phyloP scores from a whole-genome alignment of 23 red algal species.

The Porphyridium purpureum region DNA sequence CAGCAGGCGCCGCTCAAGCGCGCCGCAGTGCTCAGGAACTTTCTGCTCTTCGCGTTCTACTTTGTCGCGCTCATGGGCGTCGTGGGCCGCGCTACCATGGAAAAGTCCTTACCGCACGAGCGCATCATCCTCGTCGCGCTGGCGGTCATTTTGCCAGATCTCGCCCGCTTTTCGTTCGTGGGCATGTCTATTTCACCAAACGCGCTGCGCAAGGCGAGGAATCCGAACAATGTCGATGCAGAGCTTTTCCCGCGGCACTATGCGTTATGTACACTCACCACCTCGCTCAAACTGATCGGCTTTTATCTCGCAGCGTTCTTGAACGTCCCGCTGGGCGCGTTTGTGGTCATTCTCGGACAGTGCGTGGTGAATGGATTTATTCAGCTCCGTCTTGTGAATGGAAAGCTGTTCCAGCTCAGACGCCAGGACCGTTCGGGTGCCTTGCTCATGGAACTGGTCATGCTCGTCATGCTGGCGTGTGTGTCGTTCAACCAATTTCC shows the following conservation, averaged over 20 bases:
- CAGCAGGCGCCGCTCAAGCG: too few relatives aligned
- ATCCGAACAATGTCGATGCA: neutral
- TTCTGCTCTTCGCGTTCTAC: too few relatives aligned
- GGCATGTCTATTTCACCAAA: neutral
- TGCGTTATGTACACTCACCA: too few relatives aligned
- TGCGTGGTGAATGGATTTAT: neutral
- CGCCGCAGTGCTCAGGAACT: too few relatives aligned
- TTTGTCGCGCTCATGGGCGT: too few relatives aligned
- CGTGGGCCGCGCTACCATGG: too few relatives aligned
- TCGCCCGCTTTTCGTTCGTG: neutral
- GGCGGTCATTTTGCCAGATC: slow-evolving; percentile 1
- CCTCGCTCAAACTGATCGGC: neutral
- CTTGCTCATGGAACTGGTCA: neutral
- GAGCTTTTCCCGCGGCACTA: too few relatives aligned
- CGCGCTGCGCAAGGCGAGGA: neutral
- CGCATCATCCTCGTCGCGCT: neutral
- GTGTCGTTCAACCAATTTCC: neutral
- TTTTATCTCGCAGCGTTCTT: neutral
- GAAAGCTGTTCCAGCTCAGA: neutral
- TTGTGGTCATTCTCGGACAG: neutral
- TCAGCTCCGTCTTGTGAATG: neutral
- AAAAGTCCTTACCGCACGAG: too few relatives aligned
- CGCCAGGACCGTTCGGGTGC: neutral
- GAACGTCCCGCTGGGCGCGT: neutral
- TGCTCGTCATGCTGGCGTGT: neutral